phyloP scores from a whole-genome alignment of 495 filamentous ascomycete species.

The Penicillium macrosclerotiorum region DNA sequence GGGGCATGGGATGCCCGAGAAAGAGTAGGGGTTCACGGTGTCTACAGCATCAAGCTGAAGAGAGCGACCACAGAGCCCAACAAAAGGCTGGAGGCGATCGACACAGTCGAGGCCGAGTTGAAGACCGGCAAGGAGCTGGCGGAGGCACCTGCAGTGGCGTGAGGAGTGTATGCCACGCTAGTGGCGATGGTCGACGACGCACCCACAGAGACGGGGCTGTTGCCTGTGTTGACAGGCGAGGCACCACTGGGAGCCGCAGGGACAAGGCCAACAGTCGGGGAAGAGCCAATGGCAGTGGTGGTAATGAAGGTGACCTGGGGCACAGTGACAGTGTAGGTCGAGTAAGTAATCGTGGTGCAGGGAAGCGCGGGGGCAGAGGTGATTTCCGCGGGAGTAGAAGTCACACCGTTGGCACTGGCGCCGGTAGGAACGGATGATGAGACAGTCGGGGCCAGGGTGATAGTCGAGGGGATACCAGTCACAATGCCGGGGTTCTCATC shows the following conservation, averaged over 20 bases:
- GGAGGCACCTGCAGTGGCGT: neutral
- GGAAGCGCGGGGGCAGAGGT: constrained; percentile 38
- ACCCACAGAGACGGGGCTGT: constrained; percentile 16
- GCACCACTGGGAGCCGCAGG: constrained; percentile 18
- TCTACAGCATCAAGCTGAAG: constrained; percentile 20
- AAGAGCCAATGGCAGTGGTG: constrained; percentile 35
- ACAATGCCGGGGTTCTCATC: constrained; percentile 80
- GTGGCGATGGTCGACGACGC: constrained; percentile 14
- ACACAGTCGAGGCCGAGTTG: constrained; percentile 18
- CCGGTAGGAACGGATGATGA: constrained; percentile 21
- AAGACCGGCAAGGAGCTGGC: constrained; percentile 15
- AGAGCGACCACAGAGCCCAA: constrained; percentile 18
- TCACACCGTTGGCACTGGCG: constrained; percentile 11
- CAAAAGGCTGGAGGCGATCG: constrained; percentile 17
- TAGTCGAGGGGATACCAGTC: constrained; percentile 62
- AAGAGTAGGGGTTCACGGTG: too few species aligned
- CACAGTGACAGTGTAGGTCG: constrained; percentile 63
- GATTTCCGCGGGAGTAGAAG: constrained; percentile 24
- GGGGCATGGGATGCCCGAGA: neutral
- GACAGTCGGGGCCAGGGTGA: constrained; percentile 53
- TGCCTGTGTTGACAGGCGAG: constrained; percentile 22
- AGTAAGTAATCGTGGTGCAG: constrained; percentile 62
- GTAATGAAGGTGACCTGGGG: constrained; percentile 76
- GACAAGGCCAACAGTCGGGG: constrained; percentile 44
- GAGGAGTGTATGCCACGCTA: neutral